Evolutionary conservation across 768 basidiomycete genomes (phyloP), one percentile per base, ranked within the genome.

Genomic region (Kwoniella botswanensis): DNA sequence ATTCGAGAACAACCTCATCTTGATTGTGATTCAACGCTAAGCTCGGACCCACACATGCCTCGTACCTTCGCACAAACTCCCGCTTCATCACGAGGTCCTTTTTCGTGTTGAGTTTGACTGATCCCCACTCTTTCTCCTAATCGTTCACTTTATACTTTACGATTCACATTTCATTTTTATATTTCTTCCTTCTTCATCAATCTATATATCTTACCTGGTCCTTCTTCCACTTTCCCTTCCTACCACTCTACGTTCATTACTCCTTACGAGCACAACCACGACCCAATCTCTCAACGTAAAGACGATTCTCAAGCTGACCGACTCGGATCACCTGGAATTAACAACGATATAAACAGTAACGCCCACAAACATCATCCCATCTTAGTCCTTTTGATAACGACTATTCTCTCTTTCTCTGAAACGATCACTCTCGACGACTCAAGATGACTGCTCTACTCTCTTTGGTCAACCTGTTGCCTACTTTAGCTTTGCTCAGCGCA

Each of bases 391-490:
- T 58, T 26, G 22, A 29, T 41, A 58, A 58, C 57, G 57, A 58
- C 29, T 35, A 24, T 41, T 29, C 52, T 50, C 26, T n/a, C 29
- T 26, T 24, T 46, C 55, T 58, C 22, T 67, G 21, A 43, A 60
- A 58, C 65, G n/a, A 24, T 12, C 22, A 35, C 35, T 6, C 15
- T 6, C 4, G 53, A 53, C 24, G 10, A 24, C 1, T 13, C 52
- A 68, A 54, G 29, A 68, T 60, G 68, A 44, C 63, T 17, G 60
- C 55, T 42, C 59, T 65, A 54, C 41, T 61, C 42, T 46, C 56
- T 15, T 53, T 78, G 29, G 50, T 74, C 55, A 75, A 72, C 60
- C 42, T 79, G 24, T 56, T 80, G n/a, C 76, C 79, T n/a, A 65
- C 72, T 62, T 70, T 80, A 24, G 79, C 79, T 21, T 65, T 80